These are phyloP conservation scores for Trametes maxima DNA, from an alignment of 768 basidiomycete genomes.

Conservation along the genomic window DNA sequence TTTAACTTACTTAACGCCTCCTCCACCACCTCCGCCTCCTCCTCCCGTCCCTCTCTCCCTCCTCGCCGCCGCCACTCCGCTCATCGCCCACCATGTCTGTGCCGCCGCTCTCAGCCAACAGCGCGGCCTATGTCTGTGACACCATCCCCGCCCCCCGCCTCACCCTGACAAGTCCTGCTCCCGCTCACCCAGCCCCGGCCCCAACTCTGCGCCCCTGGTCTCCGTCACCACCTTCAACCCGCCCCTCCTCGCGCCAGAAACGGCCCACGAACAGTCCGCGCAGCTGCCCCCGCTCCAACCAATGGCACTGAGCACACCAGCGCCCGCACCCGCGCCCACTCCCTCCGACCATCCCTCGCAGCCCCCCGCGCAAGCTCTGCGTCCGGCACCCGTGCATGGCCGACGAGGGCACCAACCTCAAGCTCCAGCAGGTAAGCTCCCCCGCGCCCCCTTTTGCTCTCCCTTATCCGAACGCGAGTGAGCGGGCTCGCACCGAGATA, in stretches of 20 bases:
- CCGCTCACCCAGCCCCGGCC: slow-evolving; percentile 29
- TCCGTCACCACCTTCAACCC: slow-evolving; percentile 29
- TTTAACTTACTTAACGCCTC: neutral
- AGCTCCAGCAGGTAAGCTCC: slow-evolving; percentile 83
- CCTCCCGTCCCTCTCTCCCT: neutral
- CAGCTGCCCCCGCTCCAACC: neutral
- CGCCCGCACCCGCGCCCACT: neutral
- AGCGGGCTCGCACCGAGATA: neutral
- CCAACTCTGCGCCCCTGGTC: slow-evolving; percentile 23
- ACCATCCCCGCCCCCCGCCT: slow-evolving; percentile 67
- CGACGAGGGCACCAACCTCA: slow-evolving; percentile 90
- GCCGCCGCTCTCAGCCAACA: slow-evolving; percentile 15
- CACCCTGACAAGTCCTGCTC: slow-evolving; percentile 36
- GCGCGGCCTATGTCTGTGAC: slow-evolving; percentile 62
- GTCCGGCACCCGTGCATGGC: slow-evolving; percentile 96
- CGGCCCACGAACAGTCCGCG: neutral
- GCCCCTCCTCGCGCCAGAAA: slow-evolving; percentile 21
- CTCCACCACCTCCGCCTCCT: neutral
- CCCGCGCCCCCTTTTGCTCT: neutral
- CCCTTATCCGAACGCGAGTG: neutral
- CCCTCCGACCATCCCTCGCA: slow-evolving; percentile 27
- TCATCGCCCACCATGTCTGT: slow-evolving; percentile 26
- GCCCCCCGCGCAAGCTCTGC: slow-evolving; percentile 74
- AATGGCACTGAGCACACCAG: neutral
- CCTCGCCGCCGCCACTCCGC: slow-evolving; percentile 6